Evolutionary conservation across 164 flowering plant genomes (phyloP), one percentile per base, ranked within the genome.

Genomic region (Aristolochia contorta): DNA sequence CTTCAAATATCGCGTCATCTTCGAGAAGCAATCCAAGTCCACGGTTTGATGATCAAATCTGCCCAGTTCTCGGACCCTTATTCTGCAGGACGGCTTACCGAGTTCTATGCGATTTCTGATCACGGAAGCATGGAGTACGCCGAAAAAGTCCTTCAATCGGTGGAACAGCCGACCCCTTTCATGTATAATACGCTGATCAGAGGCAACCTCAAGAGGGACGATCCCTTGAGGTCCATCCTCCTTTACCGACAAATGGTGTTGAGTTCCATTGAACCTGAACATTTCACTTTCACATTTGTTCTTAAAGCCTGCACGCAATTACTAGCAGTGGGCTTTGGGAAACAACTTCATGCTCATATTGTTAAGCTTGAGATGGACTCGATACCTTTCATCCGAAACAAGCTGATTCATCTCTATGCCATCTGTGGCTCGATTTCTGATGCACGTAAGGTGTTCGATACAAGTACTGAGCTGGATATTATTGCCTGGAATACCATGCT

Each of bases 271-370:
- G 24, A 45, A 22, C 64, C 69, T 1, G 54, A 66, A 47, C 54
- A 53, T 54, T 66, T 52, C 69, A 66, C 64, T 45, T 66, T 66
- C 54, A 66, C 69, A 0, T 66, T 60, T 25, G 59, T 59, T 0
- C 64, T 66, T 47, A 66, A 66, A 21, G 54, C 69, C 0, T 66
- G 64, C 53, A 66, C 69, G 54, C 55, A 59, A 20, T 47, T 59
- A 30, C 47, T 53, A 9, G 47, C 54, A 6, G 47, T 50, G 12
- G 24, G 0, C 4, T 14, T 58, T 15, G 62, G 68, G 43, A 53
- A 65, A 58, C 62, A 58, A 49, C 50, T 65, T 48, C 62, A 65
- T 22, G 43, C 50, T 6, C 61, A 65, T 33, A 23, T 65, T 22
- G 18, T 65, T 41, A 65, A 58, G 57, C 20, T 12, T 41, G 68